Base-by-base conservation (phyloP, 164 flowering plant genomes). In the Echeveria elegans region DNA sequence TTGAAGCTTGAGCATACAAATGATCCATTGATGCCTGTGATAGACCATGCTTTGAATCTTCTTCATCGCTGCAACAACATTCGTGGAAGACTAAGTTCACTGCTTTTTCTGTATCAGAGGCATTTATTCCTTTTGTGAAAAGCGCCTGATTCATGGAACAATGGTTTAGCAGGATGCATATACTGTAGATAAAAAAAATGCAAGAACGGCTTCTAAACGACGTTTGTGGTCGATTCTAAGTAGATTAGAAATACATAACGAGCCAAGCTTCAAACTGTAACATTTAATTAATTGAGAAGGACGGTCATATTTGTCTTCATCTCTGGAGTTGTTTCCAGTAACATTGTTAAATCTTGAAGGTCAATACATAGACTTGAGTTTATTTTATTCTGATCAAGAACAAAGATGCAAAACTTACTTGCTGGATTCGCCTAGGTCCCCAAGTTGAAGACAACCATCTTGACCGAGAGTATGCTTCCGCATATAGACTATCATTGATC, bases 391-490 rank as follows among this genome's bases (percentile, higher is more conserved):
- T 16, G 19, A 43, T 10, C 2, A 34, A 29, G 15, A 56, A 48
- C 64, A 66, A 56, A 26, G 52, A 45, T 47, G 64, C 36, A 23
- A 9, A 7, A 24, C 81, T 75, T 80, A 90, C 96, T 72, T 85
- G 92, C 72, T 86, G 86, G 75, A 94, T 90, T 63, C 90, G 79
- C 70, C 85, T 73, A 23, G 98, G 97, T 38, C 97, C 97, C 98
- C 97, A 94, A 68, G 74, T 77, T 43, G 82, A 82, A 34, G 89
- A 83, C 59, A 82, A 75, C 94, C 94, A 94, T 81, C 83, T 82
- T 68, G 98, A 90, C 48, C 77, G 91, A 68, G 96, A 81, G 78
- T 68, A 90, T 64, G 92, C 29, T 80, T 94, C 97, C 32, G 98
- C 98, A 77, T 82, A 94, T 68, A 82, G 79, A 70, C 75, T 31